phyloP scores from a whole-genome alignment of 2,329 filamentous ascomycete genomes.

The Whalleya microplaca region DNA sequence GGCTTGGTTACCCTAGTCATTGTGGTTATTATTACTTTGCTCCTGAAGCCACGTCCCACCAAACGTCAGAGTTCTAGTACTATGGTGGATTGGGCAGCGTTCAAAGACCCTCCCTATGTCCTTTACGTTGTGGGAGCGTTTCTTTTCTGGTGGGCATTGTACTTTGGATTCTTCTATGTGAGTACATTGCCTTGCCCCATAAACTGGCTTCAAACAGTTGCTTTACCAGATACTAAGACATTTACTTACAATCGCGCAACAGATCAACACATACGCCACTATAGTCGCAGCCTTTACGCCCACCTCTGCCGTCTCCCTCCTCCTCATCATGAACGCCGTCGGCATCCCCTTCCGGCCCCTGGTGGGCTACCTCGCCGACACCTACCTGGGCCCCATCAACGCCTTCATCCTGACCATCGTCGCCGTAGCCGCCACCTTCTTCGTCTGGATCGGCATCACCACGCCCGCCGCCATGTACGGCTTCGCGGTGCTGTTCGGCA shows the following conservation, averaged over 20 bases:
- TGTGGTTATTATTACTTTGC: slow-evolving; percentile 43
- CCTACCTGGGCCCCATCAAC: slow-evolving; percentile 57
- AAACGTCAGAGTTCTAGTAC: slow-evolving; percentile 50
- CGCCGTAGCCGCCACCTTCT: slow-evolving; percentile 52
- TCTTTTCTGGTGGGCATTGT: slow-evolving; percentile 54
- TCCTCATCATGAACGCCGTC: slow-evolving; percentile 61
- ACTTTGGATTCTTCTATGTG: slow-evolving; percentile 56
- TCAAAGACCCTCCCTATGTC: slow-evolving; percentile 52
- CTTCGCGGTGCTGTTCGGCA: slow-evolving; percentile 49
- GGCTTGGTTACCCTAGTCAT: slow-evolving; percentile 62
- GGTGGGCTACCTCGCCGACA: slow-evolving; percentile 57
- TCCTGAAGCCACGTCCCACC: slow-evolving; percentile 50
- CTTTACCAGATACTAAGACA: slow-evolving; percentile 1
- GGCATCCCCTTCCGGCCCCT: slow-evolving; percentile 59
- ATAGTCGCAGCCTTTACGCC: slow-evolving; percentile 46
- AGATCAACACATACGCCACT: slow-evolving; percentile 38
- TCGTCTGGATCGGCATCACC: slow-evolving; percentile 59
- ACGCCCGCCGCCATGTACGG: slow-evolving; percentile 44
- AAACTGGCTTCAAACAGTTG: background rate
- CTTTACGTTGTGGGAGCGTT: slow-evolving; percentile 44
- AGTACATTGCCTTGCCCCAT: slow-evolving; percentile 21
- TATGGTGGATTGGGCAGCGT: slow-evolving; percentile 53
- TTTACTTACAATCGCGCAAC: slow-evolving; percentile 9
- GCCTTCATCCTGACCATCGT: slow-evolving; percentile 53
- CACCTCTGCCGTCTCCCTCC: slow-evolving; percentile 54